Base-by-base conservation (phyloP, 768 basidiomycete species). In the Rubroboletus pulcherrimus region DNA sequence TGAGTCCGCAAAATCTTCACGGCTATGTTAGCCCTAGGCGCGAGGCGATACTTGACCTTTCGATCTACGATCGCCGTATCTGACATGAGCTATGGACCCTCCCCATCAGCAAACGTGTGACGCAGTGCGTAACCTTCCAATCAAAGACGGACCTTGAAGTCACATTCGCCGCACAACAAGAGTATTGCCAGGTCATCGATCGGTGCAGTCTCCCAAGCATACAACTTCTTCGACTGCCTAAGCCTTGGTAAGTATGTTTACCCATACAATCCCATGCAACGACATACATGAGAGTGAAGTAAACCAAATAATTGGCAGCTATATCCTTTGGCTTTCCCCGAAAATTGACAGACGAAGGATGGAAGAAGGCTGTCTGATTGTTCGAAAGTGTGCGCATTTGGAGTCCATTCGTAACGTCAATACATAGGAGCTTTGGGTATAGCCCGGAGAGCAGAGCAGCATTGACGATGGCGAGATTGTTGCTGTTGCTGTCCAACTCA, bases 341-440 rank as follows among this genome's bases (percentile, higher is more conserved):
- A 71, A 93, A 93, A 70, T 99, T 98, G 58, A 96, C 81, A 0
- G 93, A 96, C 10, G 91, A 90, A 0, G 95, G 96, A 71, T 98
- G 96, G 67, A 96, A 90, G 30, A 78, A 78, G 1, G 82, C 86
- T 14, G 75, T 69, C 65, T 91, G 91, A 63, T 89, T 91, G 68
- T 95, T 97, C 24, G 82, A 79, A 38, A 95, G 79, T 0, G 92
- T 98, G 52, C 81, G 80, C 75, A 97, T 76, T 52, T 87, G 83
- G 11, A 48, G 24, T 14, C 81, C 81, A 55, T 67, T 81, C 42
- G 71, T 67, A 0, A 70, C 62, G 52, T 95, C 91, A n/a, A 93
- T 70, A 3, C 77, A 74, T 39, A 98, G 75, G 30, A 99, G 79
- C 71, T 94, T 98, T 6, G 96, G 96, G 69, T 93, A 98, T 40